phyloP scores from a whole-genome alignment of 192 early-diverging fungal genomes.

The Lobulomyces angularis region DNA sequence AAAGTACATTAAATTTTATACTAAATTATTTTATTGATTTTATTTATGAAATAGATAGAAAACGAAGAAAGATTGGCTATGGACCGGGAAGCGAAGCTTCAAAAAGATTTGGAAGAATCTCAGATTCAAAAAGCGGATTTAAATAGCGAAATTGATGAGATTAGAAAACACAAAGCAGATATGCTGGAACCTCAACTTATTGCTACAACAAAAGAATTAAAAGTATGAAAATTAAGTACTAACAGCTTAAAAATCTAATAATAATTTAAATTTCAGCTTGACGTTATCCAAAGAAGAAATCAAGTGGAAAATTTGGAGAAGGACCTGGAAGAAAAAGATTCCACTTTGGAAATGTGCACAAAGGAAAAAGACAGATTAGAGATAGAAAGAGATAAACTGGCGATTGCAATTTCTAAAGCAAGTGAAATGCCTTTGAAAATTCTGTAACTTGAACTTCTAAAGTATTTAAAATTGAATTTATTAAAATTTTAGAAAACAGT shows the following conservation, averaged over 20 bases:
- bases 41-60: conserved; percentile 25
- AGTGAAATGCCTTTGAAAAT: conserved; percentile 51
- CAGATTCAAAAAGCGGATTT: conserved; percentile 21
- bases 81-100: conserved; percentile 33
- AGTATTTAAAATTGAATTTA: neutral
- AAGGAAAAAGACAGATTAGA: conserved; percentile 45
- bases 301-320: conserved; percentile 54
- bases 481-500: conserved; percentile 37
- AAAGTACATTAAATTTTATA: conserved; percentile 20
- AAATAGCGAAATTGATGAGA: conserved; percentile 45
- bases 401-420: conserved; percentile 31
- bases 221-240: conserved; percentile 15
- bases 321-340: conserved; percentile 52
- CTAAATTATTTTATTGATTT: conserved; percentile 1
- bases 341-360: conserved; percentile 32
- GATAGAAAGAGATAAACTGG: conserved; percentile 41
- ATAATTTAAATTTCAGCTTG: conserved; percentile 23
- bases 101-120: conserved; percentile 40
- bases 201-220: conserved; percentile 46
- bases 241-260: conserved; percentile 6
- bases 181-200: conserved; percentile 55
- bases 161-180: conserved; percentile 47
- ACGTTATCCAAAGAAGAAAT: conserved; percentile 42
- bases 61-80: conserved; percentile 43
- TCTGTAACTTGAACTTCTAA: conserved; percentile 21